A percentile compares a stretch with the other conserved stretches of the same genome.
phyloP scores from a whole-genome alignment of 345 rosid species.

The Eucalyptus viminalis region DNA sequence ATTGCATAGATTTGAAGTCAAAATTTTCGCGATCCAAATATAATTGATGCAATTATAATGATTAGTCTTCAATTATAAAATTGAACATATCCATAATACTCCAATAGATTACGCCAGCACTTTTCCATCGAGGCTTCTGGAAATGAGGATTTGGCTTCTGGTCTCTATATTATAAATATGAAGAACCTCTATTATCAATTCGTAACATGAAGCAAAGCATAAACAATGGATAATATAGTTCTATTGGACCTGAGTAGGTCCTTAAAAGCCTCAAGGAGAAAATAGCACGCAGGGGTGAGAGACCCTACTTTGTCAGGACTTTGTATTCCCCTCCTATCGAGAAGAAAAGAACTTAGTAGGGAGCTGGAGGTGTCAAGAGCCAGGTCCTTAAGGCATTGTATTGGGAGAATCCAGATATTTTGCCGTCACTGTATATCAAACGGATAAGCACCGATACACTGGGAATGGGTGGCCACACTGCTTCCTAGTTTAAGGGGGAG shows the following conservation, averaged over 20 bases:
- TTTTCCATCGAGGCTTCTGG: background rate
- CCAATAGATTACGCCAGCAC: background rate
- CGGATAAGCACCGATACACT: rapidly evolving
- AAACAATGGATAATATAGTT: background rate
- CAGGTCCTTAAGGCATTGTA: too few relatives aligned
- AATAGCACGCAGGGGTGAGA: too few relatives aligned
- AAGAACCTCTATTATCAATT: background rate
- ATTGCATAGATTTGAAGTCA: too few relatives aligned
- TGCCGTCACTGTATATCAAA: too few relatives aligned
- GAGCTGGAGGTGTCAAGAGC: too few relatives aligned
- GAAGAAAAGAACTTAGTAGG: too few relatives aligned
- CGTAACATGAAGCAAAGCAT: background rate
- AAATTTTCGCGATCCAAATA: too few relatives aligned
- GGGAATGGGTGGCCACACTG: too few relatives aligned
- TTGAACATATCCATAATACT: background rate
- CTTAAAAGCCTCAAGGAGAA: too few relatives aligned
- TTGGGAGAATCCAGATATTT: too few relatives aligned
- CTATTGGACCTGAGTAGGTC: background rate
- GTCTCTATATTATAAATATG: background rate
- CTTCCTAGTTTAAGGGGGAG: too few relatives aligned
- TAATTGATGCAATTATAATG: background rate
- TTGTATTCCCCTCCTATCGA: rapidly evolving
- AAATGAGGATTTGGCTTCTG: background rate
- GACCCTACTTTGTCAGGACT: too few relatives aligned
- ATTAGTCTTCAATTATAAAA: background rate